Percentiles rank a stretch among this genome's conserved stretches.
Conservation (phyloP, 306 rosid genomes). For the Trichosanthes cucumerina region DNA sequence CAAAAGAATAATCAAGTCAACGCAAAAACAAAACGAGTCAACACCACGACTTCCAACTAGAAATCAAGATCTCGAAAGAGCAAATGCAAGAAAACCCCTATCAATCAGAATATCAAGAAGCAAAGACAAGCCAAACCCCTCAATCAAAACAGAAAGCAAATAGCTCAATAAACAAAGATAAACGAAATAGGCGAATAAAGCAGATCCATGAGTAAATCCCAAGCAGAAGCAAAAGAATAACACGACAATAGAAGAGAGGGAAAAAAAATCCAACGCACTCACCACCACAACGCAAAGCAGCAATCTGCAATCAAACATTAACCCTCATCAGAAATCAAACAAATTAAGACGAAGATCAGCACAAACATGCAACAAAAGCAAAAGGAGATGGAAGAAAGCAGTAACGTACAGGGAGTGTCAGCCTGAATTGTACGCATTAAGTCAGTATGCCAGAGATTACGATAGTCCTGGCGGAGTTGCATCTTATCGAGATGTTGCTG, state of each 20-base stretch:
- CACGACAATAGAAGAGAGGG: neutral
- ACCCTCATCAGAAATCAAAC: neutral
- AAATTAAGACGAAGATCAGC: neutral
- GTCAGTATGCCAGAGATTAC: constrained; percentile 82
- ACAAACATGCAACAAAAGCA: neutral
- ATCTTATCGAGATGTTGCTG: constrained; percentile 48
- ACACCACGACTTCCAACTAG: neutral
- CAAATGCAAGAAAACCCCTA: neutral
- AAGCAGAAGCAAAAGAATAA: constrained; percentile 8
- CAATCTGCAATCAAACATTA: constrained; percentile 44
- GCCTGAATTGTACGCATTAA: constrained; percentile 46
- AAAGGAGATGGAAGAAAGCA: neutral
- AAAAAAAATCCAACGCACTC: constrained; percentile 18
- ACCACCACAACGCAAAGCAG: constrained; percentile 67
- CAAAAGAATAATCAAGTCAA: neutral
- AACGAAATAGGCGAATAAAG: constrained; percentile 6
- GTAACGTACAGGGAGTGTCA: constrained; percentile 50
- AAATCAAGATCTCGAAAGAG: constrained; percentile 2
- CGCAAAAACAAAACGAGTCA: neutral
- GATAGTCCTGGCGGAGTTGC: constrained; percentile 69
- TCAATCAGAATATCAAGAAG: neutral
- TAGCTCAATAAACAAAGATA: neutral
- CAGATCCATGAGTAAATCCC: neutral
- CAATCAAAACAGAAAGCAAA: neutral
- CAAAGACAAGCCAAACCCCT: neutral